These are phyloP conservation scores for Talaromyces sp. DNA, from an alignment of 2,329 filamentous ascomycete genomes.

Conservation along the genomic window DNA sequence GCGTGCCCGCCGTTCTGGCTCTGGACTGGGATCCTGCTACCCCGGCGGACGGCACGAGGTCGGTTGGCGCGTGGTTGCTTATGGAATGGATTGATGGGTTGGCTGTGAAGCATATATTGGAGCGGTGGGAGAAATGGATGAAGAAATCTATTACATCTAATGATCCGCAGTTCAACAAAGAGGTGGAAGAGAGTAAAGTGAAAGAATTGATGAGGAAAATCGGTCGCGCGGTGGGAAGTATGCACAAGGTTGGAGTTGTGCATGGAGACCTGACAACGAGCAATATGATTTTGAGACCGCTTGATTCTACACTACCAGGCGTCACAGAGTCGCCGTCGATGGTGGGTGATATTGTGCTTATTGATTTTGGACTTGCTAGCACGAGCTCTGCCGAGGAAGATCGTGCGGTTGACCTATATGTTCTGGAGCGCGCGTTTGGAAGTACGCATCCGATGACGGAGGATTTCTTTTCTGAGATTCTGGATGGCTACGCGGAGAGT, in stretches of 20 bases:
- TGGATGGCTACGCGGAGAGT: constrained; percentile 68
- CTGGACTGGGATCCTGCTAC: constrained; percentile 52
- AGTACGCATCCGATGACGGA: constrained; percentile 90
- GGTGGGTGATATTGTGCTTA: constrained; percentile 77
- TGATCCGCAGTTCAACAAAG: constrained; percentile 24
- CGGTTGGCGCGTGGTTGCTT: constrained; percentile 73
- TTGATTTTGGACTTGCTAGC: constrained; percentile 88
- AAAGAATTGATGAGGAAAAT: constrained; percentile 65
- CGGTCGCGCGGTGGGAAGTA: constrained; percentile 65
- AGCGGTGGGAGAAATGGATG: constrained; percentile 61
- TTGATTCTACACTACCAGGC: constrained; percentile 28
- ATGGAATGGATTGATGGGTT: constrained; percentile 79
- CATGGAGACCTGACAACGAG: constrained; percentile 97
- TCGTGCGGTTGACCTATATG: constrained; percentile 91
- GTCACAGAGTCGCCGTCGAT: constrained; percentile 30
- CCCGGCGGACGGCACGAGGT: constrained; percentile 51
- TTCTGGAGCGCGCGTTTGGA: constrained; percentile 88
- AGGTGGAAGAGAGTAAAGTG: constrained; percentile 51
- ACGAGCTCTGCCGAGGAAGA: constrained; percentile 85
- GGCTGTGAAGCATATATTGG: constrained; percentile 67
- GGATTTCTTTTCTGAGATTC: constrained; percentile 62
- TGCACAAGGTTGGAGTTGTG: constrained; percentile 83
- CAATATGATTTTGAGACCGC: constrained; percentile 86
- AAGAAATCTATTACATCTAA: constrained; percentile 27
- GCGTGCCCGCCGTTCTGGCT: constrained; percentile 77